phyloP scores from a whole-genome alignment of 495 filamentous ascomycete genomes.

The Chaetomium fimeti region DNA sequence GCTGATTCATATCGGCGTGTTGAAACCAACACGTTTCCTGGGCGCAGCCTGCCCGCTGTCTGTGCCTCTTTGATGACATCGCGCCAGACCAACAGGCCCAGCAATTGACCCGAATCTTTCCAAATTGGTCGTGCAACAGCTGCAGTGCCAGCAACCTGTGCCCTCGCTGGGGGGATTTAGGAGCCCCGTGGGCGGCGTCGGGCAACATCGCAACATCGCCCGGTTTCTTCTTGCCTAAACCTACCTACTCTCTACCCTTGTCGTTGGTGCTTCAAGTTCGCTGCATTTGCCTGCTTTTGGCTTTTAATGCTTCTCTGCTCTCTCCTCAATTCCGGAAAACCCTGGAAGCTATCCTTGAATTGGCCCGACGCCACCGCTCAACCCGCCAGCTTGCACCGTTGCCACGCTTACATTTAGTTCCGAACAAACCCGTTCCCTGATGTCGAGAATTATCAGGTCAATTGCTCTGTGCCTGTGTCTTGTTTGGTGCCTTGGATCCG shows the following conservation, averaged over 20 bases:
- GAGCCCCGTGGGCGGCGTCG: conserved; percentile 18
- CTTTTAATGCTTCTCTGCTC: neutral
- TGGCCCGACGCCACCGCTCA: neutral
- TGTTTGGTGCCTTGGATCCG: conserved; percentile 27
- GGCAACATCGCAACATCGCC: conserved; percentile 12
- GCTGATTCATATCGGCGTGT: conserved; percentile 9
- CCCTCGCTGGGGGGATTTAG: conserved; percentile 9
- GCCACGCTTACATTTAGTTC: neutral
- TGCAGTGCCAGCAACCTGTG: neutral
- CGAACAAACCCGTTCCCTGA: conserved; percentile 7
- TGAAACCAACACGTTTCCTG: conserved; percentile 20
- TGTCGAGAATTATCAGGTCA: conserved; percentile 26
- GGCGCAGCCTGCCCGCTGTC: neutral
- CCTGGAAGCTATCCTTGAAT: conserved; percentile 13
- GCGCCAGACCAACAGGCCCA: conserved; percentile 1
- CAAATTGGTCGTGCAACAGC: conserved; percentile 14
- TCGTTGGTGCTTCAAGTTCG: neutral
- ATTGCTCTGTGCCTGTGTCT: conserved; percentile 31
- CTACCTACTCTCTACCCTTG: neutral
- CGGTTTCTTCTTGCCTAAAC: conserved; percentile 6
- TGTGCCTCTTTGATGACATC: conserved; percentile 15
- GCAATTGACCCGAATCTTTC: conserved; percentile 13
- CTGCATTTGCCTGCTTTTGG: conserved; percentile 1
- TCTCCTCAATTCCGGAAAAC: conserved; percentile 12
- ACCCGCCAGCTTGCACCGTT: neutral